phyloP scores from a whole-genome alignment of 768 basidiomycete species.

The Heimioporus sp. region DNA sequence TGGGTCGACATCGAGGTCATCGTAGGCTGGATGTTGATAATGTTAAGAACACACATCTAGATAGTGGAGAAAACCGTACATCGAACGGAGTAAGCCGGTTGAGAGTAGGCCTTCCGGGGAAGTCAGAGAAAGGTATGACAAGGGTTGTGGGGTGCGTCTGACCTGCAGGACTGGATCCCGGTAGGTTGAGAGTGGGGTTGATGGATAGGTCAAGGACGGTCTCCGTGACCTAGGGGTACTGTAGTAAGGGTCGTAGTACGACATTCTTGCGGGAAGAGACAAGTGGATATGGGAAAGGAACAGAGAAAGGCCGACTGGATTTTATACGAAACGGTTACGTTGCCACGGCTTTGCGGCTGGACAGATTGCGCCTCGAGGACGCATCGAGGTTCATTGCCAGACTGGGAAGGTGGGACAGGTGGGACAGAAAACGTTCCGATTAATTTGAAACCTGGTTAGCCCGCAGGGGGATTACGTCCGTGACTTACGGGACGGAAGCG shows the following conservation, averaged over 20 bases:
- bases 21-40: constrained; percentile 43
- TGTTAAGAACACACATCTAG: constrained; percentile 1
- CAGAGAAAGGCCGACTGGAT: not conserved
- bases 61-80: not conserved
- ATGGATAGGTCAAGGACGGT: constrained; percentile 33
- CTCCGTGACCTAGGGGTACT: constrained; percentile 31
- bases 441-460: constrained; percentile 23
- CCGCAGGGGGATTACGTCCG: constrained; percentile 2
- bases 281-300: constrained; percentile 6
- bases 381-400: constrained; percentile 18
- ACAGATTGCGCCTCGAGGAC: constrained; percentile 28
- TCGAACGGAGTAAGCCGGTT: constrained; percentile 4
- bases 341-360: constrained; percentile 16
- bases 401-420: constrained; percentile 16
- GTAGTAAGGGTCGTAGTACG: constrained; percentile 44
- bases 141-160: constrained; percentile 11
- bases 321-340: constrained; percentile 25
- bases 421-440: not conserved
- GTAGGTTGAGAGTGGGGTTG: constrained; percentile 38
- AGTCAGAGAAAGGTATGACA: constrained; percentile 4
- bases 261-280: constrained; percentile 30
- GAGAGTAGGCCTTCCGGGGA: constrained; percentile 36
- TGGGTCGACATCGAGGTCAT: constrained; percentile 49
- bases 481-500: constrained; percentile 12
- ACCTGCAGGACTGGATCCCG: constrained; percentile 43